A percentile compares a stretch with the other conserved stretches of the same genome.
These are phyloP conservation scores for Conringia planisiliqua DNA, from an alignment of 345 rosid genomes.

Conservation along the genomic window DNA sequence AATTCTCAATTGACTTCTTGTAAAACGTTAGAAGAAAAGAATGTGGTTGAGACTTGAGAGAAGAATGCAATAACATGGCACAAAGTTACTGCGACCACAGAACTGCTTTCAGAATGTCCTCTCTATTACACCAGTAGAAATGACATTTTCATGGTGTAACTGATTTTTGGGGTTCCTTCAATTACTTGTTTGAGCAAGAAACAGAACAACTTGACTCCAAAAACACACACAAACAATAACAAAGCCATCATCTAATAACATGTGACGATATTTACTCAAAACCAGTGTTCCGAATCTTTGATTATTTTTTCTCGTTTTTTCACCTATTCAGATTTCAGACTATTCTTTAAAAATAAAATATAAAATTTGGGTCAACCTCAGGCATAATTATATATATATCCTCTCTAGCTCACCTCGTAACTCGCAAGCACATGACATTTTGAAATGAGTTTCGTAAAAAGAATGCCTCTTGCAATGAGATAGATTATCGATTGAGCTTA, in stretches of 20 bases:
- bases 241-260: not conserved
- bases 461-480: slow-evolving; percentile 2
- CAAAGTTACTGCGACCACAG: too few species aligned
- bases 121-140: not conserved
- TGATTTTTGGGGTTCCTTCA: not conserved
- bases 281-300: not conserved
- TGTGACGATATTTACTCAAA: slow-evolving; percentile 17
- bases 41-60: not conserved
- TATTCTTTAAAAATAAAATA: not conserved
- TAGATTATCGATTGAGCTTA: not conserved
- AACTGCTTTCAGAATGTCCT: not conserved
- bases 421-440: not conserved
- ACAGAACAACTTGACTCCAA: not conserved
- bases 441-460: slow-evolving; percentile 13
- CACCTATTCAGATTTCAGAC: not conserved
- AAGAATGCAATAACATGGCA: too few species aligned
- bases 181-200: not conserved
- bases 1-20: too few species aligned
- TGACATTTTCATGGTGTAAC: not conserved
- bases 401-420: slow-evolving; percentile 1
- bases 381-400: not conserved
- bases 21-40: too few species aligned
- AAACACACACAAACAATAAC: not conserved
- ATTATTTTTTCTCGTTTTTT: not conserved
- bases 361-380: not conserved